These are phyloP conservation scores for Apiospora sp. DNA, from an alignment of 2,329 filamentous ascomycete genomes.

Conservation along the genomic window DNA sequence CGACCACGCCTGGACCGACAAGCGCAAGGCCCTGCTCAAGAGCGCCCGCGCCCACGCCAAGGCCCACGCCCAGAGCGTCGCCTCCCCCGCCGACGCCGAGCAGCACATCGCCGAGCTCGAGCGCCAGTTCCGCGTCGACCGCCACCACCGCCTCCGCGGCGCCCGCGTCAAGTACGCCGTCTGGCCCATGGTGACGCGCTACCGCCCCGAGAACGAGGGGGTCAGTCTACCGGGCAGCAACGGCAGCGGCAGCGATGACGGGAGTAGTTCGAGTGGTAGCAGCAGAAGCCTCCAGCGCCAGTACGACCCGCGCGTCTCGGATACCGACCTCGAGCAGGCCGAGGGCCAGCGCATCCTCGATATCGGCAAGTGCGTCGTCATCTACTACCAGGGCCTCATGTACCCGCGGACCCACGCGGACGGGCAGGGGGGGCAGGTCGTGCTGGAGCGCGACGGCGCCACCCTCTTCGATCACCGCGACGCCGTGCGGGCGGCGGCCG, in stretches of 20 bases:
- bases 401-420: conserved; percentile 29
- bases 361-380: conserved; percentile 36
- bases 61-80: background rate
- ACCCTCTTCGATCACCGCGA: conserved; percentile 14
- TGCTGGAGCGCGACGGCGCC: conserved; percentile 15
- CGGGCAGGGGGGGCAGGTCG: background rate
- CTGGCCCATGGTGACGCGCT: conserved; percentile 42
- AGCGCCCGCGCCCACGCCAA: conserved; percentile 6
- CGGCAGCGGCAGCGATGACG: background rate
- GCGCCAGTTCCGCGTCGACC: conserved; percentile 26
- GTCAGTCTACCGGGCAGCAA: background rate
- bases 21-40: conserved; percentile 9
- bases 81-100: background rate
- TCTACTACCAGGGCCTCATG: conserved; percentile 44
- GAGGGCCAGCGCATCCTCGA: conserved; percentile 39
- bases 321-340: conserved; percentile 1
- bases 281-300: background rate
- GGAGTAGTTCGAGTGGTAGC: no score
- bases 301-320: background rate
- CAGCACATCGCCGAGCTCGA: conserved; percentile 26
- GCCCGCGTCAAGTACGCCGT: conserved; percentile 43
- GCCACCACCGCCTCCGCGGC: conserved; percentile 40
- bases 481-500: background rate
- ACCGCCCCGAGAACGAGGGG: conserved; percentile 33
- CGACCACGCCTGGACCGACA: conserved; percentile 30